Evolutionary conservation across 495 filamentous ascomycete genomes (phyloP), one percentile per base, ranked within the genome.

Genomic region (Parathielavia hyrcaniae): DNA sequence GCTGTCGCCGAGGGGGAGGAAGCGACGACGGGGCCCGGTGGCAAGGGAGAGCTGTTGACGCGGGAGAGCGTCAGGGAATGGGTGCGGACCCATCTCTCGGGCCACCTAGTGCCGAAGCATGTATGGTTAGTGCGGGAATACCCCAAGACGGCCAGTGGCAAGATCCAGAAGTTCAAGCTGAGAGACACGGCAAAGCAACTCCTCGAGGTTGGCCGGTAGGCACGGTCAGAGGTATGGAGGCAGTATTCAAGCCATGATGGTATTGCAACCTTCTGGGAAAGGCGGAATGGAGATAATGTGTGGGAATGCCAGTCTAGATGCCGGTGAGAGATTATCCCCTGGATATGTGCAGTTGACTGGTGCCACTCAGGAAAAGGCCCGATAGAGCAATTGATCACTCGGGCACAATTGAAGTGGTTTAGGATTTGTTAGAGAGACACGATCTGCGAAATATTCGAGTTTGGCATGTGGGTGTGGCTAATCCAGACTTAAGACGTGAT

Each of bases 151-250:
- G 88, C 90, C 19, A 96, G 90, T 68, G 93, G 93, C 34, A 98
- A 98, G 79, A 93, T 98, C 43, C 90, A 96, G 75, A 97, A 96
- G 71, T 97, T 88, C 72, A 95, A 88, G 70, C 73, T 98, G 64
- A 81, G 80, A 69, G 86, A 90, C 39, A 40, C 68, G 61, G 76
- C 72, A 2, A 65, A 68, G 58, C 56, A 68, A 59, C 26, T 69
- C 47, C 20, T 72, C 22, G 45, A 36, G 19, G 50, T 46, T 5
- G 55, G 53, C 23, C 13, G 16, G 36, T 54, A 48, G 45, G 26
- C 4, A 38, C 10, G 13, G 26, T 30, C 6, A 30, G 26, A 6
- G 26, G 26, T 6, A 30, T 30, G 6, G 6, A 30, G 6, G 26
- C 26, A 30, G 26, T 2, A 2, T 3, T 30, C 26, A 30, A 3